phyloP scores from a whole-genome alignment of 2,329 filamentous ascomycete genomes.

The Biscogniauxia marginata region DNA sequence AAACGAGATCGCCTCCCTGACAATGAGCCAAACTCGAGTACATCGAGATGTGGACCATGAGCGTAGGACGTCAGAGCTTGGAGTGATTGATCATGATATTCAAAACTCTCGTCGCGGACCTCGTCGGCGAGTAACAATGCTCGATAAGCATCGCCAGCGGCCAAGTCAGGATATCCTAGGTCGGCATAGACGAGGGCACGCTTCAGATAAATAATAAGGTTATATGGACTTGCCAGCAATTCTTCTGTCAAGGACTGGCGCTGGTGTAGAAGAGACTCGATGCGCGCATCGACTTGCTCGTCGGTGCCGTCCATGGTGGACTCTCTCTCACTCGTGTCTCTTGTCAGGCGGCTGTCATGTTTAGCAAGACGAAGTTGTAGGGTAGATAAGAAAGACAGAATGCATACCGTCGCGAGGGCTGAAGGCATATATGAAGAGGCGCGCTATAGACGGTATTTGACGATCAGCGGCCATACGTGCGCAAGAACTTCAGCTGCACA shows the following conservation, averaged over 20 bases:
- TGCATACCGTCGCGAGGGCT: no score
- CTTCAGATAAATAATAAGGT: constrained; percentile 63
- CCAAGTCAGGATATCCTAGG: constrained; percentile 85
- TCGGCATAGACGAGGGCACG: constrained; percentile 70
- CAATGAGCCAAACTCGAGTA: constrained; percentile 47
- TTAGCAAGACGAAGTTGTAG: not conserved
- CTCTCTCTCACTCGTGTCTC: not conserved
- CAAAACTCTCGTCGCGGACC: constrained; percentile 72
- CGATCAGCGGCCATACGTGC: not conserved
- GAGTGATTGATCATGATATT: constrained; percentile 72
- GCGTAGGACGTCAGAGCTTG: constrained; percentile 48
- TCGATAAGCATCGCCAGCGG: constrained; percentile 84
- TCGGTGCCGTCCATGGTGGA: constrained; percentile 26
- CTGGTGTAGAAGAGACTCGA: constrained; percentile 48
- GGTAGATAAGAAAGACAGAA: not conserved
- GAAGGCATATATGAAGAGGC: not conserved
- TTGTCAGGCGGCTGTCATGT: not conserved
- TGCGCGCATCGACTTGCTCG: constrained; percentile 38
- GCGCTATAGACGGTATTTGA: not conserved
- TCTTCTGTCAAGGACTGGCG: constrained; percentile 58
- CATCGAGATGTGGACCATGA: constrained; percentile 39
- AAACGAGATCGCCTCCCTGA: constrained; percentile 32
- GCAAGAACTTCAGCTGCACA: not conserved
- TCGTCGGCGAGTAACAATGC: constrained; percentile 86
- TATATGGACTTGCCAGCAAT: constrained; percentile 54